Conservation (phyloP, 495 filamentous ascomycete genomes). For the Xylaria venustula region DNA sequence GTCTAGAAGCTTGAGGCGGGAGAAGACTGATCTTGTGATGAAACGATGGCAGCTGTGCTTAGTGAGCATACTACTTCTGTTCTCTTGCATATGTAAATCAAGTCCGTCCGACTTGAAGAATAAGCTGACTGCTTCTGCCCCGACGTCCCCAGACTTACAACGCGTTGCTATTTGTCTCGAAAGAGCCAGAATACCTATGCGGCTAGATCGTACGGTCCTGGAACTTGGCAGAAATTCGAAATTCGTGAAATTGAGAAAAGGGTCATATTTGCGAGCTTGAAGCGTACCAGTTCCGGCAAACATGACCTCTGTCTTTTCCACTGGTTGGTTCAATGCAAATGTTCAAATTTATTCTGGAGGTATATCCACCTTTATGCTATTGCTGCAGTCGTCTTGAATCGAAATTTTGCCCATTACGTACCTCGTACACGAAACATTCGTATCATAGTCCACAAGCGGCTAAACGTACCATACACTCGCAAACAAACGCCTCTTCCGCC, state of each 20-base stretch:
- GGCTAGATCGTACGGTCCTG: not conserved
- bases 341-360: slow-evolving; percentile 9
- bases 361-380: slow-evolving; percentile 12
- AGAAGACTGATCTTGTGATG: not conserved
- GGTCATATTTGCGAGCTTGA: not conserved
- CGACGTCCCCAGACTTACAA: not conserved
- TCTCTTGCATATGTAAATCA: slow-evolving; percentile 12
- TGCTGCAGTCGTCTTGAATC: not conserved
- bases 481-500: not conserved
- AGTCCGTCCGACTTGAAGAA: not conserved
- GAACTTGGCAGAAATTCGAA: not conserved
- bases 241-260: slow-evolving; percentile 9
- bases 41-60: not conserved
- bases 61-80: slow-evolving; percentile 2
- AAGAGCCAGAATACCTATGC: not conserved
- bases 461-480: not conserved
- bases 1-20: not conserved
- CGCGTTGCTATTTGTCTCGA: not conserved
- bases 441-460: not conserved
- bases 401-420: slow-evolving; percentile 5
- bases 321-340: slow-evolving; percentile 4
- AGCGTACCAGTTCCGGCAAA: not conserved
- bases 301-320: not conserved
- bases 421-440: slow-evolving; percentile 7
- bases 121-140: slow-evolving; percentile 6